Base-by-base conservation (phyloP, 2,329 filamentous ascomycete genomes). In the Aureobasidium sp. region DNA sequence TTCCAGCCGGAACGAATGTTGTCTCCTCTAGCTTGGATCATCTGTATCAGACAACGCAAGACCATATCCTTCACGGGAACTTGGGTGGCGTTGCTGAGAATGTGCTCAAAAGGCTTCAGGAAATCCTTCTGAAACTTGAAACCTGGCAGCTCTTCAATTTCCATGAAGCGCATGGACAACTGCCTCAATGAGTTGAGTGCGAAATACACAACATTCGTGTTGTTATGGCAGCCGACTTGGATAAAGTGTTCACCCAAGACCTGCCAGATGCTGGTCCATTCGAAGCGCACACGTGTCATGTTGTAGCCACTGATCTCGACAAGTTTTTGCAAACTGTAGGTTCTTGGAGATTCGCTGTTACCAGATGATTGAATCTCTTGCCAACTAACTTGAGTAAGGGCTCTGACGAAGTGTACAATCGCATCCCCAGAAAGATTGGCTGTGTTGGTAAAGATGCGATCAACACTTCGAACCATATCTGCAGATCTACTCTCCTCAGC, bases 121-220 rank as follows among this genome's bases (percentile, higher is more conserved):
- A 99, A 98, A 67, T 99, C 91, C 68, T 99, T 99, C 64, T 99
- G 93, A 66, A 99, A 99, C 69, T 97, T 97, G 80, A 99, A 99
- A 64, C 94, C 93, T 1, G 93, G 89, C 61, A 99, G 72, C 68
- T 99, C 93, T 67, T 95, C 93, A 56, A 97, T 90, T 70, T 98
- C 93, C 86, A 98, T 88, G 66, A 98, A 99, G 16, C 90, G 86
- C 90, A 98, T 97, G 0, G 91, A 96, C 35, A 99, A 74, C 68
- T 99, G 93, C 35, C 94, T 83, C 39, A 99, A 72, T 3, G 91
- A 96, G 71, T 99, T 94, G 24, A 99, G 78, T 3, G 93, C 93
- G 65, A 98, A 98, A 72, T 94, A 97, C 10, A 98, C 94, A 49
- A 98, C 93, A 6, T 89, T 86, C 11, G 93, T 95, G 71, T 98